Evolutionary conservation across 345 rosid genomes (phyloP).

Genomic region (Geranium brycei): DNA sequence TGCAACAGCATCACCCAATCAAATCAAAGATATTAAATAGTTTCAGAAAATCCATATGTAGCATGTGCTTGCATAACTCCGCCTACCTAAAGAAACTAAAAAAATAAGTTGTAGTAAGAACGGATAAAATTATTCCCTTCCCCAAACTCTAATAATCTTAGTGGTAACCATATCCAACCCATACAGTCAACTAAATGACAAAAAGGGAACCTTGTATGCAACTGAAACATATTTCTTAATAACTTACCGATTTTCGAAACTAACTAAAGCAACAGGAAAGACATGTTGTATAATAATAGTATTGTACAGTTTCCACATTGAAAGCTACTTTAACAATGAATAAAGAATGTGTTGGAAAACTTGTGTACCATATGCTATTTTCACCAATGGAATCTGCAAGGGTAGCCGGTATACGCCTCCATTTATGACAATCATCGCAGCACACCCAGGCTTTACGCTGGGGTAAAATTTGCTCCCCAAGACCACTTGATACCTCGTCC

Average conservation of each 20-base stretch:
- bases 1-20: neutral
- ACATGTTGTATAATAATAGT: neutral
- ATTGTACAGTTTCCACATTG: neutral
- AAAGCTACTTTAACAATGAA: slow-evolving; percentile 6
- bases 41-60: neutral
- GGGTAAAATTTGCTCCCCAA: slow-evolving; percentile 28
- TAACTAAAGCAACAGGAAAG: neutral
- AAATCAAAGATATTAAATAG: neutral
- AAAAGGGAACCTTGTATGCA: neutral
- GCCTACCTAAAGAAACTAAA: neutral
- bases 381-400: slow-evolving; percentile 58
- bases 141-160: neutral
- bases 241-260: neutral
- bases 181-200: neutral
- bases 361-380: slow-evolving; percentile 60
- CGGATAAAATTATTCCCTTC: too few relatives aligned
- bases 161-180: neutral
- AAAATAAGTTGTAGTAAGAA: too few relatives aligned
- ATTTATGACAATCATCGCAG: slow-evolving; percentile 87
- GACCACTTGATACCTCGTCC: slow-evolving; percentile 22
- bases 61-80: neutral
- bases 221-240: neutral
- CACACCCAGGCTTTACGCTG: slow-evolving; percentile 77
- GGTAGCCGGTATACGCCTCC: slow-evolving; percentile 80
- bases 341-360: slow-evolving; percentile 7